These are phyloP conservation scores for Miscanthus lutarioriparius DNA, from an alignment of 176 grass and related monocot genomes.

Conservation along the genomic window DNA sequence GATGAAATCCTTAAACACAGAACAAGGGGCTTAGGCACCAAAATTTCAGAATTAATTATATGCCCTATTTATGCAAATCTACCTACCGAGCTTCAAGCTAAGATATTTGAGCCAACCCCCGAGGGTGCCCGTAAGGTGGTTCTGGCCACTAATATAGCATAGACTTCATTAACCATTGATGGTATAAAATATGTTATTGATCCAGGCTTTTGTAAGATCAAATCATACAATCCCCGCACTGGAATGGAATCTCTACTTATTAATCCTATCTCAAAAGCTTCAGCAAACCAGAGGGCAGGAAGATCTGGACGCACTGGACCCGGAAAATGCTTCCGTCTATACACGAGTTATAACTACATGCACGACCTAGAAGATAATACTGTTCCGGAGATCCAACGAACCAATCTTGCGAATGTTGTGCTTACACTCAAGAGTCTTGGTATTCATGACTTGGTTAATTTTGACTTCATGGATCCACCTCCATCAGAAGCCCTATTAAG, in stretches of 20 bases:
- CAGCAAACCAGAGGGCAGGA: conserved; percentile 87
- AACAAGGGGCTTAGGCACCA: conserved; percentile 86
- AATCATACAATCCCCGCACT: conserved; percentile 87
- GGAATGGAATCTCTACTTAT: conserved; percentile 90
- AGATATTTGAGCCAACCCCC: conserved; percentile 93
- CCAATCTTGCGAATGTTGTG: conserved; percentile 90
- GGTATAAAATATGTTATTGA: conserved; percentile 95
- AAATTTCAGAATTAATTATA: conserved; percentile 89
- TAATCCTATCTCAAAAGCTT: conserved; percentile 94
- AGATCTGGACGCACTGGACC: conserved; percentile 91
- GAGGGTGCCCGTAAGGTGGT: conserved; percentile 92
- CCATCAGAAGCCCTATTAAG: conserved; percentile 86
- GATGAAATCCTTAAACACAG: conserved; percentile 96
- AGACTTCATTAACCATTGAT: conserved; percentile 96
- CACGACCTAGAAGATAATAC: conserved; percentile 92
- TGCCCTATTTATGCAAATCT: conserved; percentile 95
- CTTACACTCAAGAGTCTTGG: conserved; percentile 91
- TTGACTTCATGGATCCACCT: conserved; percentile 97
- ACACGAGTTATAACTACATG: conserved; percentile 84
- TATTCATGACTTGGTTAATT: conserved; percentile 97
- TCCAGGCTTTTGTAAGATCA: conserved; percentile 96
- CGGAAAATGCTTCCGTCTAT: conserved; percentile 92
- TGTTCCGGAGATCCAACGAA: conserved; percentile 90
- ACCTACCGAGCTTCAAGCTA: conserved; percentile 91
- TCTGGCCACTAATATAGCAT: conserved; percentile 91